Base-by-base conservation (phyloP, 2,329 filamentous ascomycete genomes). In the Trichoderma guizhouense region DNA sequence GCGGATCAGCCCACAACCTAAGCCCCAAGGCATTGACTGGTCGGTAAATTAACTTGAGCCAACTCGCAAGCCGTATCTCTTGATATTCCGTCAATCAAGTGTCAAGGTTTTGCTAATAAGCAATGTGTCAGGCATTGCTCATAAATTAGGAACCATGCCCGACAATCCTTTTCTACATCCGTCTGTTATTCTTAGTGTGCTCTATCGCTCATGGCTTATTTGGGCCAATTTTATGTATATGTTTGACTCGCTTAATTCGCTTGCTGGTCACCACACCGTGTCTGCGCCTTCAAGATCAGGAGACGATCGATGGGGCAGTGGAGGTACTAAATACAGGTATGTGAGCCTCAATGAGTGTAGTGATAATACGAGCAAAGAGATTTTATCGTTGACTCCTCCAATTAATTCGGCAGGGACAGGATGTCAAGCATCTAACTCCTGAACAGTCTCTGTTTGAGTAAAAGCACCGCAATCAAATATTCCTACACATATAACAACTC, bases 361-460 rank as follows among this genome's bases (percentile, higher is more conserved):
- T 21, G 2, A 51, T 12, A 51, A n/a, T n/a, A 5, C 0, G 1
- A 1, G 43, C 18, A 21, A 9, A 7, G 18, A 5, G 11, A 11
- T 11, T 3, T 1, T 21, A 51, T 51, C 18, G 18, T 51, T 5
- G 1, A 1, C 43, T 51, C n/a, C 4, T 6, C 7, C n/a, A 12
- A 21, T 21, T 12, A 1, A 12, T 21, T 51, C 8, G 43, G 9
- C 9, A 51, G 8, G 2, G 2, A 21, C n/a, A 9, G 3, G 18
- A 0, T 32, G n/a, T 51, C 2, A 9, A 2, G 2, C 8, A n/a
- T 51, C 5, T 51, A 1, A 7, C 6, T 3, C 4, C 1, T 12
- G 6, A 53, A 24, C 5, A 34, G n/a, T 12, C 2, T 6, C 5
- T 3, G n/a, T 53, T 53, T 53, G 47, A 1, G 47, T 12, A 53